Conservation (phyloP, 2,329 filamentous ascomycete species). For the Ophiostoma himal-ulmi region DNA sequence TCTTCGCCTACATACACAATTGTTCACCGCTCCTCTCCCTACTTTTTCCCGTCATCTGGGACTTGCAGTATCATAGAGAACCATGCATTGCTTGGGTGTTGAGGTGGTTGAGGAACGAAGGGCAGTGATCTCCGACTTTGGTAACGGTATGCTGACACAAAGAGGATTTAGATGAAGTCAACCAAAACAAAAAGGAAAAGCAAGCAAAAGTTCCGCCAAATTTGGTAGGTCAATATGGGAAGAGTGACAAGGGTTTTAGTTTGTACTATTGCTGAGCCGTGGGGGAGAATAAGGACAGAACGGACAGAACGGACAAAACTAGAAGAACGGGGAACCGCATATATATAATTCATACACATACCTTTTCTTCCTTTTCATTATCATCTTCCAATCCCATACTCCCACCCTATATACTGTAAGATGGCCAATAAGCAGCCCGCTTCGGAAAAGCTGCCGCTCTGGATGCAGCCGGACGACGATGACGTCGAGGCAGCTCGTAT, state of each 20-base stretch:
- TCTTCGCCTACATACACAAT: too few relatives aligned
- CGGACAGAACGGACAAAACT: not conserved
- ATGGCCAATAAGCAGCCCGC: constrained; percentile 5
- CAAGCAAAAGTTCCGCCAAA: too few relatives aligned
- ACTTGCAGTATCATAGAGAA: too few relatives aligned
- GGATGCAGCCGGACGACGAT: constrained; percentile 13
- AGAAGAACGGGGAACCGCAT: not conserved
- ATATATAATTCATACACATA: not conserved
- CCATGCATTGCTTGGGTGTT: too few relatives aligned
- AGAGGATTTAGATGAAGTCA: not conserved
- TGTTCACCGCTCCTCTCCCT: too few relatives aligned
- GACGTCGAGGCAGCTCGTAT: not conserved
- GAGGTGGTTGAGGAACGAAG: too few relatives aligned
- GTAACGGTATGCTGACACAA: too few relatives aligned
- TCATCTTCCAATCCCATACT: not conserved
- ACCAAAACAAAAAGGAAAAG: too few relatives aligned
- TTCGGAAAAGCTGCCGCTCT: not conserved
- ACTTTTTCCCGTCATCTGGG: too few relatives aligned
- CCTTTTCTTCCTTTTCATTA: not conserved
- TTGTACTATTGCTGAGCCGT: too few relatives aligned
- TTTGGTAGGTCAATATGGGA: not conserved
- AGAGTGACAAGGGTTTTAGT: not conserved
- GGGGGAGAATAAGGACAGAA: not conserved
- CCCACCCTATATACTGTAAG: not conserved
- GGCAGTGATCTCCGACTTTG: too few relatives aligned